These are phyloP conservation scores for Vicia faba DNA, from an alignment of 306 rosid species.

Conservation along the genomic window DNA sequence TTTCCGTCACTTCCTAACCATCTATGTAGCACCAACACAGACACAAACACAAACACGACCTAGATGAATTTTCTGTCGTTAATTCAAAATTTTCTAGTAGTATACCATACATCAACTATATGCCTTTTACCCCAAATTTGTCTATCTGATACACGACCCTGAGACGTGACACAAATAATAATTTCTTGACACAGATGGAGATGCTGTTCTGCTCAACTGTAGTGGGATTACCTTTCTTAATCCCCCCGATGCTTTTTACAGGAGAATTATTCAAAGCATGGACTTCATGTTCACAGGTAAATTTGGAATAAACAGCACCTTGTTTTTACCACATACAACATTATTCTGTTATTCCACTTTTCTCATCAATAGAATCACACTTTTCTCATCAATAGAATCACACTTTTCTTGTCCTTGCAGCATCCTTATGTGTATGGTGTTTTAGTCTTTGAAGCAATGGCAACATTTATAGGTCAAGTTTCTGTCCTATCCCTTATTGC, in stretches of 20 bases:
- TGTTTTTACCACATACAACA: neutral
- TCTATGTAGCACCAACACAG: neutral
- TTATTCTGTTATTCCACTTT: slow-evolving; percentile 1
- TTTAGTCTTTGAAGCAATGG: slow-evolving; percentile 90
- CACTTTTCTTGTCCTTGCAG: slow-evolving; percentile 55
- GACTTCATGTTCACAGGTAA: slow-evolving; percentile 90
- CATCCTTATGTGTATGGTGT: slow-evolving; percentile 92
- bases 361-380: slow-evolving; percentile 22
- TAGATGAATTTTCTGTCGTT: no score
- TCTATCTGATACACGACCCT: no score
- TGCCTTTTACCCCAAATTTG: no score
- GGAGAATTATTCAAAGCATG: slow-evolving; percentile 95
- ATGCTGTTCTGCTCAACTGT: slow-evolving; percentile 98
- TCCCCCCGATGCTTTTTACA: slow-evolving; percentile 94
- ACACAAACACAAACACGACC: no score
- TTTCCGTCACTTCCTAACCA: slow-evolving; percentile 8
- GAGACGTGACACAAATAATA: no score
- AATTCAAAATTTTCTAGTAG: no score
- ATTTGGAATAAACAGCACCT: slow-evolving; percentile 25
- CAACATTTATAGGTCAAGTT: slow-evolving; percentile 88
- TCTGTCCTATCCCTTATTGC: slow-evolving; percentile 95
- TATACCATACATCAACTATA: no score
- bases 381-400: slow-evolving; percentile 29
- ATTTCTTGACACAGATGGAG: slow-evolving; percentile 65
- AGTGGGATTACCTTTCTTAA: slow-evolving; percentile 87